Evolutionary conservation across 2,329 filamentous ascomycete species (phyloP).

Genomic region (Thielaviopsis euricoi): DNA sequence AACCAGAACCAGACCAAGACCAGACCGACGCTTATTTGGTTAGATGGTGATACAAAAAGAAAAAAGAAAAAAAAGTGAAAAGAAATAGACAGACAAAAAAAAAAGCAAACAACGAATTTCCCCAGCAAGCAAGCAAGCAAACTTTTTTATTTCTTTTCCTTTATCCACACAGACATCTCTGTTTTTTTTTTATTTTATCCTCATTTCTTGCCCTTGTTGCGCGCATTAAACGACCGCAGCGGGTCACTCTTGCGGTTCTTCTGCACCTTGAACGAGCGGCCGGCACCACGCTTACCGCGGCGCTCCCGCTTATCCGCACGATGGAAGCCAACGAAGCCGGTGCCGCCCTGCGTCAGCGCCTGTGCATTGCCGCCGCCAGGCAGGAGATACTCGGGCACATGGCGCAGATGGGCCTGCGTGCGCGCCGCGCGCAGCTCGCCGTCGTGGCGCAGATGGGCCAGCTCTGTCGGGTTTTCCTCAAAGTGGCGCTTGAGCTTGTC

Average conservation of each 20-base stretch:
- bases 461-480: constrained; percentile 85
- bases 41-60: not conserved
- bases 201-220: constrained; percentile 24
- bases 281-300: constrained; percentile 18
- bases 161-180: too few species aligned
- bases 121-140: too few species aligned
- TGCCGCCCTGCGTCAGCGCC: constrained; percentile 46
- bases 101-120: not conserved
- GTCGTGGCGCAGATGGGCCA: constrained; percentile 79
- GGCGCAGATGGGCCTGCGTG: constrained; percentile 77
- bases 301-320: constrained; percentile 32
- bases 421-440: constrained; percentile 69
- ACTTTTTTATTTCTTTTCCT: too few species aligned
- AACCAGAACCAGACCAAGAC: too few species aligned
- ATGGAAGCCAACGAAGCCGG: constrained; percentile 61
- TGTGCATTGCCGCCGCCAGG: constrained; percentile 52
- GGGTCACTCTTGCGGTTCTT: constrained; percentile 58
- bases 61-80: not conserved
- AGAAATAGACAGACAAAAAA: too few species aligned
- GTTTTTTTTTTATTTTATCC: not conserved
- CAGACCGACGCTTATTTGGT: not conserved
- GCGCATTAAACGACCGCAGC: constrained; percentile 70
- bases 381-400: constrained; percentile 86
- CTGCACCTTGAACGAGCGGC: constrained; percentile 28
- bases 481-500: constrained; percentile 93